phyloP scores from a whole-genome alignment of 441 rosid species.

The Hura crepitans region DNA sequence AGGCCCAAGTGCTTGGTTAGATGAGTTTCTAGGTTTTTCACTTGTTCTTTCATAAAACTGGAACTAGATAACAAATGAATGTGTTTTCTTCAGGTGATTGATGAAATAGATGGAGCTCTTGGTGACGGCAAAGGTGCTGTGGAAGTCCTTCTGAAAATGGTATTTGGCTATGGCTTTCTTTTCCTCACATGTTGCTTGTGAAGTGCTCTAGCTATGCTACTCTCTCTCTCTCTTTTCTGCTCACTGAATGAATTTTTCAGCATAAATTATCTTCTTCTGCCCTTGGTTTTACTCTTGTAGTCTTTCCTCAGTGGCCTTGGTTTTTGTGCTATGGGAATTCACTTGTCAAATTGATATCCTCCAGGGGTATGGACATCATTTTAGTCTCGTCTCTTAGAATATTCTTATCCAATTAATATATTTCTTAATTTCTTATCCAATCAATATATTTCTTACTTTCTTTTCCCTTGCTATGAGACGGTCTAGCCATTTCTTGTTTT shows the following conservation, averaged over 20 bases:
- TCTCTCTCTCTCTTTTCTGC: background rate
- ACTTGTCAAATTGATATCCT: background rate
- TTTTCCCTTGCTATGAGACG: background rate
- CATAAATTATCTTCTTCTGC: background rate
- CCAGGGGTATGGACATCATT: background rate
- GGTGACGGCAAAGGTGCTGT: constrained; percentile 98
- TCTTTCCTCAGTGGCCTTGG: background rate
- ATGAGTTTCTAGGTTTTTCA: constrained; percentile 21
- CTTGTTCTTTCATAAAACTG: constrained; percentile 10
- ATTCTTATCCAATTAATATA: background rate
- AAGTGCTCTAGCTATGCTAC: constrained; percentile 1
- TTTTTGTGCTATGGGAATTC: background rate
- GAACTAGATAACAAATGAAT: constrained; percentile 18
- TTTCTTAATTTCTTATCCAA: background rate
- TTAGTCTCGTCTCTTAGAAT: background rate
- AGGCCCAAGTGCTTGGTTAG: constrained; percentile 94
- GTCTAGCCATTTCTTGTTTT: constrained; percentile 3
- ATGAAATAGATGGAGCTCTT: constrained; percentile 99
- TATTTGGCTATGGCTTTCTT: constrained; percentile 32
- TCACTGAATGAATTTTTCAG: background rate
- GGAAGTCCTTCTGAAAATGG: constrained; percentile 91
- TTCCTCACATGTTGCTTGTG: constrained; percentile 18
- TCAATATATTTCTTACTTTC: background rate
- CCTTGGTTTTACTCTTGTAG: background rate
- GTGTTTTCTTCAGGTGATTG: constrained; percentile 65